These are phyloP conservation scores for Pyrenochaeta sp. DNA, from an alignment of 2,329 filamentous ascomycete species.

Conservation along the genomic window DNA sequence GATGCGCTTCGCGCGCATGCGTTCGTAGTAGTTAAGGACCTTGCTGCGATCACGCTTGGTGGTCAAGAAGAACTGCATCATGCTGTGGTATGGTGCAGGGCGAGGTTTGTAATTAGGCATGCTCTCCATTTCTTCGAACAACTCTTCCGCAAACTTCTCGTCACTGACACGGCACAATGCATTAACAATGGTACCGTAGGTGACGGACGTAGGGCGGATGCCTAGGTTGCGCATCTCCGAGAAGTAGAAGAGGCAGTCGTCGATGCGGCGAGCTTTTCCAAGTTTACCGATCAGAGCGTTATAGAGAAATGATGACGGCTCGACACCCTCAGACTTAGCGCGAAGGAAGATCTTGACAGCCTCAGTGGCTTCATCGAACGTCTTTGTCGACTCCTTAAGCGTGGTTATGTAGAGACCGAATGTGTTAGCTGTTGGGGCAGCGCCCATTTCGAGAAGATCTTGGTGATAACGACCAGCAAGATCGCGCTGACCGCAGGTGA, in stretches of 20 bases:
- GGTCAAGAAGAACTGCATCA: conserved; percentile 99
- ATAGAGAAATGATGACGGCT: conserved; percentile 96
- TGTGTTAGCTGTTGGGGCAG: conserved; percentile 93
- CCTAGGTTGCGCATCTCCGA: conserved; percentile 93
- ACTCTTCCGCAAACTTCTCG: conserved; percentile 95
- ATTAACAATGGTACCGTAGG: conserved; percentile 98
- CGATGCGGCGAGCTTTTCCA: conserved; percentile 95
- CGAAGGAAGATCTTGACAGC: conserved; percentile 97
- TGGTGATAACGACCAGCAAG: conserved; percentile 88
- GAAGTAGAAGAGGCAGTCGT: conserved; percentile 98
- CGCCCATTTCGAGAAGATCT: conserved; percentile 88
- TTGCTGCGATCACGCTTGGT: conserved; percentile 96
- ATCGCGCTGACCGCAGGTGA: conserved; percentile 81
- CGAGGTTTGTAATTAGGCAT: conserved; percentile 99
- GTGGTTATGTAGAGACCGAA: conserved; percentile 99
- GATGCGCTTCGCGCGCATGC: conserved; percentile 89
- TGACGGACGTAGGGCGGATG: conserved; percentile 95
- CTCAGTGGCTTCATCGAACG: conserved; percentile 95
- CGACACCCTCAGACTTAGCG: conserved; percentile 90
- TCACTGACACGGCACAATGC: conserved; percentile 96
- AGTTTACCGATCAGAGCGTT: conserved; percentile 98
- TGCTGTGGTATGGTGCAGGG: conserved; percentile 96
- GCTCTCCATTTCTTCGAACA: conserved; percentile 99
- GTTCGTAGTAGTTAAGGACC: conserved; percentile 92
- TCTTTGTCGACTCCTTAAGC: conserved; percentile 95